These are phyloP conservation scores for Arabis alpina DNA, from an alignment of 345 rosid species.

Conservation along the genomic window DNA sequence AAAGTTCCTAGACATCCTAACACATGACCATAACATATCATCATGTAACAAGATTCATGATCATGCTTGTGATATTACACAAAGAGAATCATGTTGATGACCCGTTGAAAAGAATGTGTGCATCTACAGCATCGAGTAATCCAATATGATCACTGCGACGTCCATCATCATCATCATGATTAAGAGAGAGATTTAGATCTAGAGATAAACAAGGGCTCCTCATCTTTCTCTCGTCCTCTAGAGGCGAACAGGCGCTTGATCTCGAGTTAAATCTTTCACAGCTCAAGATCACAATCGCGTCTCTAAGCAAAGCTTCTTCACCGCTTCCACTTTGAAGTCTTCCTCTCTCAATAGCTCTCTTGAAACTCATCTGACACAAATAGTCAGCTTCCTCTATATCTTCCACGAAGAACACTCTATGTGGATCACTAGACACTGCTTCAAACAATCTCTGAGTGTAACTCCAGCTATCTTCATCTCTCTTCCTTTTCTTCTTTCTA, in stretches of 20 bases:
- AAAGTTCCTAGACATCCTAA: slow-evolving; percentile 9
- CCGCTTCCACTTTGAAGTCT: slow-evolving; percentile 46
- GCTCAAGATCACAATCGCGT: slow-evolving; percentile 71
- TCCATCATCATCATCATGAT: slow-evolving; percentile 45
- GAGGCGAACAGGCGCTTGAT: slow-evolving; percentile 62
- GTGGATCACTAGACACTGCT: slow-evolving; percentile 61
- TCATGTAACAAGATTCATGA: slow-evolving; percentile 18
- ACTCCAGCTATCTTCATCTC: slow-evolving; percentile 55
- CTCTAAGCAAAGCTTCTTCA: slow-evolving; percentile 55
- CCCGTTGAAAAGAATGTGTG: slow-evolving; percentile 50
- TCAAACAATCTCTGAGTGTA: slow-evolving; percentile 61
- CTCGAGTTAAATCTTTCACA: slow-evolving; percentile 68
- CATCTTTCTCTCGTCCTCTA: slow-evolving; percentile 19
- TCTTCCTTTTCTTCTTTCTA: slow-evolving; percentile 53
- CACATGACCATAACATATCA: neutral
- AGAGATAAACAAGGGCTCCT: slow-evolving; percentile 46
- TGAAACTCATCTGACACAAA: slow-evolving; percentile 57
- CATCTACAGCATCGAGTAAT: slow-evolving; percentile 65
- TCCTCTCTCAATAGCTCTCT: slow-evolving; percentile 68
- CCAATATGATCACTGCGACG: slow-evolving; percentile 52
- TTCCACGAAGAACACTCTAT: slow-evolving; percentile 71
- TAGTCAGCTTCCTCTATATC: slow-evolving; percentile 68
- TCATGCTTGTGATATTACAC: slow-evolving; percentile 13
- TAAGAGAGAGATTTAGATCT: slow-evolving; percentile 71
- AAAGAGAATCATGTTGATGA: slow-evolving; percentile 16